Percentiles rank a stretch among this genome's conserved stretches.
Conservation (phyloP, 106 monocot genomes). For the Gastrodia elata region DNA sequence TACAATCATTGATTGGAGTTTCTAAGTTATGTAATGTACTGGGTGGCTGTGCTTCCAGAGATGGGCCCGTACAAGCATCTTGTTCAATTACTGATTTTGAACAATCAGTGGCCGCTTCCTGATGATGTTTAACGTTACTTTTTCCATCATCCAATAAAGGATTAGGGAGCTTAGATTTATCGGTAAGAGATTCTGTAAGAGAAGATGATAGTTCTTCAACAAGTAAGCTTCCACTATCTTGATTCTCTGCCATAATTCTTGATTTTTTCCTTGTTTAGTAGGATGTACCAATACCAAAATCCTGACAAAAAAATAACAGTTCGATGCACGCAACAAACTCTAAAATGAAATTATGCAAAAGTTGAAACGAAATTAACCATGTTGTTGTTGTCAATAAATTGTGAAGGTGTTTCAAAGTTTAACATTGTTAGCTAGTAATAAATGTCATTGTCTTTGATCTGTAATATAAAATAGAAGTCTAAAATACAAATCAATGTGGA, state of each 20-base stretch:
- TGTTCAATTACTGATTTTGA: neutral
- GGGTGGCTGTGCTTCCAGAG: neutral
- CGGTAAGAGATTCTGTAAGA: slow-evolving; percentile 1
- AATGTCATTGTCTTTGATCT: neutral
- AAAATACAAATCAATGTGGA: neutral
- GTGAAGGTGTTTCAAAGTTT: neutral
- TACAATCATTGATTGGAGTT: neutral
- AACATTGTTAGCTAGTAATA: neutral
- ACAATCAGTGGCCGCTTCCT: neutral
- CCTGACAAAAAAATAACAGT: neutral
- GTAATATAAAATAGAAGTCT: neutral
- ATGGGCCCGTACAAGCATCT: neutral
- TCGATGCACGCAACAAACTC: neutral
- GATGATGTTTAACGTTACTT: neutral
- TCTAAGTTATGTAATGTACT: neutral
- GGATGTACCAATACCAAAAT: neutral
- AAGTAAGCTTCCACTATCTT: neutral
- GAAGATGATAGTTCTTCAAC: neutral
- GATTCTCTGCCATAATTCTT: slow-evolving; percentile 4
- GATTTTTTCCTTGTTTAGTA: slow-evolving; percentile 3
- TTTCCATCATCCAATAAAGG: neutral
- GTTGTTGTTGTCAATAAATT: neutral
- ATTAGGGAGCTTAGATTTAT: neutral
- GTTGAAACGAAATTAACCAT: neutral
- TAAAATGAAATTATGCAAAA: neutral